Evolutionary conservation across 192 early-diverging fungal species (phyloP).

Genomic region (Dissophora ornata): DNA sequence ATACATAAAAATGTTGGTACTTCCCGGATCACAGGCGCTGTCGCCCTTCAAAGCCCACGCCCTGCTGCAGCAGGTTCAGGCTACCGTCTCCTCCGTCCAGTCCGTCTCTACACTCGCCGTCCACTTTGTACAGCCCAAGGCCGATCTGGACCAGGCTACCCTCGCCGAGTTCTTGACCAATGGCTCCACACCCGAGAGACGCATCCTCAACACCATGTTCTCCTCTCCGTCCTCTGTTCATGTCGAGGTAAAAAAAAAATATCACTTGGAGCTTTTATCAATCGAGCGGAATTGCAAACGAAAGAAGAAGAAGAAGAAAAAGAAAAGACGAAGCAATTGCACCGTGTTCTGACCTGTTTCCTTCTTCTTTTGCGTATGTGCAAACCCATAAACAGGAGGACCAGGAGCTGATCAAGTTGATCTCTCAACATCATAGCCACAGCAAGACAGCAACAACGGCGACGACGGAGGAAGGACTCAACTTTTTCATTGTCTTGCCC

Average conservation of each 20-base stretch:
- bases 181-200: conserved; percentile 56
- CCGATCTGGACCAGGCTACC: conserved; percentile 43
- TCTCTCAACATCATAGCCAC: conserved; percentile 6
- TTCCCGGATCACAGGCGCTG: conserved; percentile 85
- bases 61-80: conserved; percentile 71
- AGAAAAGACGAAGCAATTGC: no score
- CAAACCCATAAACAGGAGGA: conserved; percentile 32
- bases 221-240: conserved; percentile 33
- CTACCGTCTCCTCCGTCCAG: conserved; percentile 59
- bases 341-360: not conserved
- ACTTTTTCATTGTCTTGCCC: conserved; percentile 84
- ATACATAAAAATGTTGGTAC: no score
- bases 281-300: no score
- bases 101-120: conserved; percentile 74
- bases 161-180: conserved; percentile 55
- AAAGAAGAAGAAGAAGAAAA: no score
- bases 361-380: not conserved
- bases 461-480: conserved; percentile 21
- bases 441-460: not conserved
- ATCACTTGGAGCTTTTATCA: no score
- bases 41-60: conserved; percentile 78
- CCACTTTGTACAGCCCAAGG: conserved; percentile 78
- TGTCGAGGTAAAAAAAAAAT: conserved; percentile 30
- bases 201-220: conserved; percentile 58
- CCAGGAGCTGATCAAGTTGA: conserved; percentile 26